Conservation (phyloP, 225 moss, liverwort and hornwort genomes). For the Asterella californica region DNA sequence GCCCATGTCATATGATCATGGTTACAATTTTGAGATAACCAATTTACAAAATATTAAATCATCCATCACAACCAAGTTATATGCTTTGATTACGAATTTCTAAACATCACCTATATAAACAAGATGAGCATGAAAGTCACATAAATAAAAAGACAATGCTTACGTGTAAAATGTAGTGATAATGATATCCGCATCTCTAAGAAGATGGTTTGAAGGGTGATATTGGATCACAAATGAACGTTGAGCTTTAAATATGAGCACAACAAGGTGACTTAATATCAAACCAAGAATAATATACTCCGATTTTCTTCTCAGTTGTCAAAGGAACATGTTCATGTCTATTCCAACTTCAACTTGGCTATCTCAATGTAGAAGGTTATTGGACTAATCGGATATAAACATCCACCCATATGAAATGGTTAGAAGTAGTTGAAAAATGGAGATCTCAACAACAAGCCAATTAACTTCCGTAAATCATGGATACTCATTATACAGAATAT, state of each 20-base stretch:
- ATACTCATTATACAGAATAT: constrained; percentile 67
- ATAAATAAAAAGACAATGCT: background rate
- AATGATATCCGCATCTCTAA: constrained; percentile 37
- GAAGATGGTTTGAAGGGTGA: constrained; percentile 1
- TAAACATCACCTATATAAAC: no score
- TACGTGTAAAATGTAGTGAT: constrained; percentile 50
- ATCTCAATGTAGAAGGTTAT: background rate
- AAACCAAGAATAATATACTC: constrained; percentile 59
- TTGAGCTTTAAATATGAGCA: constrained; percentile 56
- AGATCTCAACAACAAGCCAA: no score
- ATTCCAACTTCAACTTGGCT: background rate
- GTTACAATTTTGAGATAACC: no score
- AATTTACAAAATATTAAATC: no score
- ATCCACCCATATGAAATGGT: background rate
- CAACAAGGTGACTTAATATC: constrained; percentile 45
- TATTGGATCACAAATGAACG: constrained; percentile 4
- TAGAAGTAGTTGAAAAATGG: no score
- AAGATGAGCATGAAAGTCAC: no score
- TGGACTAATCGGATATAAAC: background rate
- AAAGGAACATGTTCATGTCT: constrained; percentile 23
- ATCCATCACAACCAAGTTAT: no score
- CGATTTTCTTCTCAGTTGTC: constrained; percentile 42
- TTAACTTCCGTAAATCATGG: constrained; percentile 25
- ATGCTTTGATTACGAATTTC: no score
- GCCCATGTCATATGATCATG: no score